Evolutionary conservation across 2,329 filamentous ascomycete species (phyloP).

Genomic region (Calonectria fujianensis): DNA sequence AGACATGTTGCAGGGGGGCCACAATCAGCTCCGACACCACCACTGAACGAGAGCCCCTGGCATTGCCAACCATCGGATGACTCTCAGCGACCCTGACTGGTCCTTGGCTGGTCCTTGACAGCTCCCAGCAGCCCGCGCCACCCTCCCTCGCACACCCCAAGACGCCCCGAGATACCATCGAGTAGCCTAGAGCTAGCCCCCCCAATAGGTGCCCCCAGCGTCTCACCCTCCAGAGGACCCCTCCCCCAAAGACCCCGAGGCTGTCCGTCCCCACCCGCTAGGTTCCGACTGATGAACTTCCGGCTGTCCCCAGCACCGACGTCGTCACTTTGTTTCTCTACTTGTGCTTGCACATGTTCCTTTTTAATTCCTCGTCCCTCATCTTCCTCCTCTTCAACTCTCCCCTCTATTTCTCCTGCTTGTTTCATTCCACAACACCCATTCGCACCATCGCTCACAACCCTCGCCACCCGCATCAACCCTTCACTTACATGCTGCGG

Average conservation of each 20-base stretch:
- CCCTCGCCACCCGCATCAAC: constrained; percentile 4
- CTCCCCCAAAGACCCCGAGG: constrained; percentile 27
- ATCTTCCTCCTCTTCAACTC: constrained; percentile 31
- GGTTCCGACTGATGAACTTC: constrained; percentile 38
- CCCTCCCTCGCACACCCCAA: constrained; percentile 22
- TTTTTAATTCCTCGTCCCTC: constrained; percentile 40
- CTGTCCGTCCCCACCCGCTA: constrained; percentile 39
- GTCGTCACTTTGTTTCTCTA: constrained; percentile 35
- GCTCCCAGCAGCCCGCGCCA: constrained; percentile 20
- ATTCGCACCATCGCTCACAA: neutral
- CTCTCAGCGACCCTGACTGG: constrained; percentile 8
- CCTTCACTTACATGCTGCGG: constrained; percentile 18
- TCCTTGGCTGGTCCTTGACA: constrained; percentile 9
- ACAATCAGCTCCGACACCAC: constrained; percentile 24
- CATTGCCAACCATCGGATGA: constrained; percentile 21
- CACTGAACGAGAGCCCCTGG: constrained; percentile 19
- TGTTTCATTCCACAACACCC: constrained; percentile 25
- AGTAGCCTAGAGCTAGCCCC: constrained; percentile 16
- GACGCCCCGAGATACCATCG: constrained; percentile 14
- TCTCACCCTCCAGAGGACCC: constrained; percentile 30
- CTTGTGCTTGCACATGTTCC: constrained; percentile 32
- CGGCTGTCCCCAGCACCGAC: constrained; percentile 37
- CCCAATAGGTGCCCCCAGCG: constrained; percentile 30
- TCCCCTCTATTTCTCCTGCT: constrained; percentile 32
- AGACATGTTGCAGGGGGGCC: constrained; percentile 26